Evolutionary conservation across 306 rosid species (phyloP).

Genomic region (Glycine tomentella): DNA sequence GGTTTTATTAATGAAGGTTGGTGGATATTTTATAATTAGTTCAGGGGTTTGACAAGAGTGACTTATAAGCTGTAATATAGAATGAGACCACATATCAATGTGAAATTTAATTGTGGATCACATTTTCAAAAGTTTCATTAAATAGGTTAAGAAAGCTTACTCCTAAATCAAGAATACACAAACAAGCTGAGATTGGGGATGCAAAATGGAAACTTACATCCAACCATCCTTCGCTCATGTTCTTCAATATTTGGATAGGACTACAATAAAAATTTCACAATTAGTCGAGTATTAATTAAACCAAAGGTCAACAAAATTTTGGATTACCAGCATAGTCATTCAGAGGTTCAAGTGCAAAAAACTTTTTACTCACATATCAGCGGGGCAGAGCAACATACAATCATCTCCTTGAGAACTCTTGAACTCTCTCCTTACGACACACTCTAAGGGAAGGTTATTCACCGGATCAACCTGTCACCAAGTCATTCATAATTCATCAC

Average conservation of each 20-base stretch:
- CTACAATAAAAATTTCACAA: slow-evolving; percentile 56
- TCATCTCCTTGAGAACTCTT: slow-evolving; percentile 80
- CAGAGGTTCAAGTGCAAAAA: background rate
- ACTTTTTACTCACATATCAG: slow-evolving; percentile 67
- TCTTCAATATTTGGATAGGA: slow-evolving; percentile 85
- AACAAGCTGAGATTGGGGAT: slow-evolving; percentile 39
- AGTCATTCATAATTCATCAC: too few relatives aligned
- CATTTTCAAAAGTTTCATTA: background rate
- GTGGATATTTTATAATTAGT: slow-evolving; percentile 18
- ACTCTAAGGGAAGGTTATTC: too few relatives aligned
- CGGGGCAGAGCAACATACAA: slow-evolving; percentile 89
- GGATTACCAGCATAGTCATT: too few relatives aligned
- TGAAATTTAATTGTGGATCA: background rate
- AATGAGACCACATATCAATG: too few relatives aligned
- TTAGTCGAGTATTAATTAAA: slow-evolving; percentile 30
- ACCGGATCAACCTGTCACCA: too few relatives aligned
- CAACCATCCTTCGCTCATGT: slow-evolving; percentile 87
- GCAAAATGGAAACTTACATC: too few relatives aligned
- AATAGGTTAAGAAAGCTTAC: background rate
- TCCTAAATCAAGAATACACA: slow-evolving; percentile 1
- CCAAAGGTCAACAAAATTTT: background rate
- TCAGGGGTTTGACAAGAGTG: slow-evolving; percentile 1
- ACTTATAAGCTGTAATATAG: too few relatives aligned
- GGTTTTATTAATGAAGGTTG: slow-evolving; percentile 6
- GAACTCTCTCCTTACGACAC: too few relatives aligned